Evolutionary conservation across 2,329 filamentous ascomycete species (phyloP), one percentile per base, ranked within the genome.

Genomic region (Monosporascus sp.): DNA sequence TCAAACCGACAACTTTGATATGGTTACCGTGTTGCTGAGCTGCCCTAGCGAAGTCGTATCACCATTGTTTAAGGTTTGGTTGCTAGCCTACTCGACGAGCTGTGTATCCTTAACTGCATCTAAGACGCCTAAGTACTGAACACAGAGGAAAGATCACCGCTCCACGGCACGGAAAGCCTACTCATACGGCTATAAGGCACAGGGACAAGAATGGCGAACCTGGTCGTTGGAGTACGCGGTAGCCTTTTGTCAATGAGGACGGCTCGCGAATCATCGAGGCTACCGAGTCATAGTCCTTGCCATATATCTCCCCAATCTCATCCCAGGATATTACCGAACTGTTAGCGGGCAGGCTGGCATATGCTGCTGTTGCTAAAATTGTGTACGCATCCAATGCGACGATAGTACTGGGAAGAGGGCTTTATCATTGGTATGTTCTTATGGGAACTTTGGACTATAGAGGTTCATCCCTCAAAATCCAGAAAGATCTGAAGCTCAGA

Each of bases 1-100:
- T 57, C 25, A 57, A 50, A 27, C 54, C 52, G 7, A 54, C 50
- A n/a, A 54, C 54, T 11, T 44, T 45, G 36, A 57, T 54, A 8
- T 36, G 47, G 1, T 39, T 44, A 39, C 54, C 46, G 2, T 38
- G 27, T 20, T 25, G 38, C 25, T 52, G 41, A 47, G 54, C 54
- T 4, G 35, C 27, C 17, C 39, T 37, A 45, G 55, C 50, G 49
- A 57, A 55, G 3, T 39, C n/a, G 43, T 53, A 55, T 50, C 53
- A 55, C 15, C 55, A n/a, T 20, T 31, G 31, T 50, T 50, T 8
- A 57, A n/a, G n/a, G 50, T 55, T 43, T 53, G 53, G 27, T 55
- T 55, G 15, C 50, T 44, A 24, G 55, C 50, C 25, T 49, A 47
- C 8, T 27, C 41, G 11, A 48, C 48, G 7, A 57, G 18, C 31